Base-by-base conservation (phyloP, 2,329 filamentous ascomycete genomes). In the Chaetoscypha palmicola region DNA sequence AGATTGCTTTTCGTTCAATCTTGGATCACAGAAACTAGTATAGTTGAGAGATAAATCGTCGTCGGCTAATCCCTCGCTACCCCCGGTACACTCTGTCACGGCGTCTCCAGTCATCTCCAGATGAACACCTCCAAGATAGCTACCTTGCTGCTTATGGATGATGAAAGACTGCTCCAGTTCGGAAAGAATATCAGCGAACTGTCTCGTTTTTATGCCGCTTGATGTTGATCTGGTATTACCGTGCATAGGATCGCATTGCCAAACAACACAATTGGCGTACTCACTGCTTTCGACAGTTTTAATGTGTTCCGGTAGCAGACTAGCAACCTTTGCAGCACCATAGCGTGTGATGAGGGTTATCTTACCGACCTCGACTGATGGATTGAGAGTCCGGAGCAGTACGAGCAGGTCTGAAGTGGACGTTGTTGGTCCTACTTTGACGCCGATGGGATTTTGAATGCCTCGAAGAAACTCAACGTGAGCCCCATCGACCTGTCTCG, bases 181-280 rank as follows among this genome's bases (percentile, higher is more conserved):
- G 1, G 77, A 78, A 62, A 96, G 82, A 58, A 98, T 95, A 62
- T 92, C 85, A 50, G 77, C 78, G 72, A 98, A 98, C 43, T 85
- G 83, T 12, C 92, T 79, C 1, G 92, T 98, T 72, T 98, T 98
- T 68, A 96, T 79, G 20, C 89, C 89, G 0, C 76, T 70, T 0
- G 78, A 74, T 0, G 86, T 91, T 16, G 77, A 74, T 33, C 73
- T 68, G 28, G 79, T 83, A 66, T 84, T 84, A 50, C 92, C 92
- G 67, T 98, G 92, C 92, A 98, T 98, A 17, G 92, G 92, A 66
- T 98, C 92, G 68, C 91, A 97, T 68, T 97, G 92, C 91, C 91
- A 97, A 56, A 96, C 87, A 3, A 94, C 88, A 17, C 66, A 68
- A 39, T 71, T 65, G 36, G 64, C 64, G 65, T 79, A 80, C 65